phyloP scores from a whole-genome alignment of 495 filamentous ascomycete species.

The Penicillium waksmanii region DNA sequence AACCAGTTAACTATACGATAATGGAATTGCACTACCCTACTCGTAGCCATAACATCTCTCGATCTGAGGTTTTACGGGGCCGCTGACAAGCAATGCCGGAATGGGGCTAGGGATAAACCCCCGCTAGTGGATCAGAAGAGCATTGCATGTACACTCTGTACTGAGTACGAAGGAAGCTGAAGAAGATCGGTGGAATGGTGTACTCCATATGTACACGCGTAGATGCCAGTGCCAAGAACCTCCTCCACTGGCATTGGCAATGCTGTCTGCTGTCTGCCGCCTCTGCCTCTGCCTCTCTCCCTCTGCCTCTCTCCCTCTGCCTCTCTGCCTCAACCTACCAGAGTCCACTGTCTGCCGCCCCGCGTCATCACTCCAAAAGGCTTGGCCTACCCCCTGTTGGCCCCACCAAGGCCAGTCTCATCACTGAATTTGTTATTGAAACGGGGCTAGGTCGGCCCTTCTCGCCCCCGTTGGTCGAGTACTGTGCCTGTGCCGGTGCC shows the following conservation, averaged over 20 bases:
- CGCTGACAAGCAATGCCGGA: slow-evolving; percentile 1
- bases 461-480: neutral
- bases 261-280: too few species aligned
- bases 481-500: neutral
- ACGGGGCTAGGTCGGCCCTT: slow-evolving; percentile 4
- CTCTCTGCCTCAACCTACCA: neutral
- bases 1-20: neutral
- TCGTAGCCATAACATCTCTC: neutral
- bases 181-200: too few species aligned
- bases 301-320: too few species aligned
- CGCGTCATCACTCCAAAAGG: slow-evolving; percentile 15
- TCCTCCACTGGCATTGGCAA: too few species aligned
- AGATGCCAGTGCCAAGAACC: neutral
- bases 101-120: neutral
- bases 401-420: slow-evolving; percentile 3
- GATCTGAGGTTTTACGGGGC: slow-evolving; percentile 2
- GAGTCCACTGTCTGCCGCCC: neutral
- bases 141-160: neutral
- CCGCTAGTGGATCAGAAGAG: neutral
- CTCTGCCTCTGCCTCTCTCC: neutral
- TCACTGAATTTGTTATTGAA: neutral
- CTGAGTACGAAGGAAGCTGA: too few species aligned
- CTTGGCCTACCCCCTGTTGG: slow-evolving; percentile 12
- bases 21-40: neutral
- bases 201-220: neutral